Conservation (phyloP, 306 rosid species). For the Vigna angularis region DNA sequence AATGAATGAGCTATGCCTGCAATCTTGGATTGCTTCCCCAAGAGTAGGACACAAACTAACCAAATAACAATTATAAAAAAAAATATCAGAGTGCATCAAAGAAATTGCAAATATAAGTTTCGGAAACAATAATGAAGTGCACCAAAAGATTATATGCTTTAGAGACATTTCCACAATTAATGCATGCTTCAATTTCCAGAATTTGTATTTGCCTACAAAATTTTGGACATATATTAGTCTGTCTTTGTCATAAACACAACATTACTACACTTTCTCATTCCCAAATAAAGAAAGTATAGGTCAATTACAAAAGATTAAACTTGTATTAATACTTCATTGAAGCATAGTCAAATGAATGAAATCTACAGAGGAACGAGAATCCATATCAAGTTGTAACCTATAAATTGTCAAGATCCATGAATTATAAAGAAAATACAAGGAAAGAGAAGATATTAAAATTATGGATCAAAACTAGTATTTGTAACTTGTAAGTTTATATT, state of each 20-base stretch:
- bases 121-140: constrained; percentile 29
- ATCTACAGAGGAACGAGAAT: constrained; percentile 16
- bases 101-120: constrained; percentile 21
- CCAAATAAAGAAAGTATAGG: constrained; percentile 1
- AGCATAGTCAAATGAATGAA: constrained; percentile 25
- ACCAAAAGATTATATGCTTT: constrained; percentile 30
- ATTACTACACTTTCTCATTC: background rate
- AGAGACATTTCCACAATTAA: constrained; percentile 19
- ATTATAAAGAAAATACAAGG: constrained; percentile 26
- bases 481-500: constrained; percentile 46
- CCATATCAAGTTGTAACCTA: constrained; percentile 14
- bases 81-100: constrained; percentile 25
- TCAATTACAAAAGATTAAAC: constrained; percentile 26
- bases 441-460: constrained; percentile 33
- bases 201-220: background rate
- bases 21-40: constrained; percentile 99
- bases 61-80: constrained; percentile 24
- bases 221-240: constrained; percentile 14
- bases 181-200: background rate
- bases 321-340: background rate
- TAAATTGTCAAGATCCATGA: constrained; percentile 18
- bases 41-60: constrained; percentile 85
- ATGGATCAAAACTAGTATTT: constrained; percentile 44
- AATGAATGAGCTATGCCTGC: constrained; percentile 86
- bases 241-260: background rate